These are phyloP conservation scores for Xylaria sp. DNA, from an alignment of 2,329 filamentous ascomycete species.

Conservation along the genomic window DNA sequence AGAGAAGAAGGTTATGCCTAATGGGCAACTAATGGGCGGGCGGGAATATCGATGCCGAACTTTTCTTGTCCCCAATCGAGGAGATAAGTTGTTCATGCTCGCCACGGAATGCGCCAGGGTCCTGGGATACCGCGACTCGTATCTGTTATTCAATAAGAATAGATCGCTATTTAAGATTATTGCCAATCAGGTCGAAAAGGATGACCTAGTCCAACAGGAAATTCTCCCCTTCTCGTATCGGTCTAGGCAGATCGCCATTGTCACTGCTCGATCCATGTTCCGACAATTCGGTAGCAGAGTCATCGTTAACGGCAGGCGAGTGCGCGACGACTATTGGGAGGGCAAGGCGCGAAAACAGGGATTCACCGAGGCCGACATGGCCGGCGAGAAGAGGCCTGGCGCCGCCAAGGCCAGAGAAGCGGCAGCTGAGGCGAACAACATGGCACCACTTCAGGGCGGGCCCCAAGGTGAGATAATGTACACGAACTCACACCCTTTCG, in stretches of 20 bases:
- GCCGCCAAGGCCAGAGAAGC: constrained; percentile 89
- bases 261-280: constrained; percentile 98
- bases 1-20: constrained; percentile 89
- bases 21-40: constrained; percentile 82
- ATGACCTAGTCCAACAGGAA: constrained; percentile 93
- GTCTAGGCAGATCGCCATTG: constrained; percentile 98
- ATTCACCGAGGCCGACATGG: constrained; percentile 95
- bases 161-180: constrained; percentile 97
- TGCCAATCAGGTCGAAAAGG: constrained; percentile 93
- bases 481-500: constrained; percentile 76
- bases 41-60: constrained; percentile 94
- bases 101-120: constrained; percentile 97
- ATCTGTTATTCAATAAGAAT: constrained; percentile 98
- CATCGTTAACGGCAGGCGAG: constrained; percentile 86
- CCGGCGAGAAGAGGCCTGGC: constrained; percentile 94
- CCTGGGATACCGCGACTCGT: constrained; percentile 95
- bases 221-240: constrained; percentile 97
- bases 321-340: constrained; percentile 99
- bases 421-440: constrained; percentile 74
- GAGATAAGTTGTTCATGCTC: constrained; percentile 97
- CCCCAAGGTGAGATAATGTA: constrained; percentile 90
- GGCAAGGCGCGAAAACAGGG: constrained; percentile 96
- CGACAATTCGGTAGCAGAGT: constrained; percentile 96
- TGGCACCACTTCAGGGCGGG: constrained; percentile 65
- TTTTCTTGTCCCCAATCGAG: constrained; percentile 89